A percentile compares a stretch with the other conserved stretches of the same genome.
Conservation (phyloP, 176 grass and related monocot species). For the Musa troglodytarum region DNA sequence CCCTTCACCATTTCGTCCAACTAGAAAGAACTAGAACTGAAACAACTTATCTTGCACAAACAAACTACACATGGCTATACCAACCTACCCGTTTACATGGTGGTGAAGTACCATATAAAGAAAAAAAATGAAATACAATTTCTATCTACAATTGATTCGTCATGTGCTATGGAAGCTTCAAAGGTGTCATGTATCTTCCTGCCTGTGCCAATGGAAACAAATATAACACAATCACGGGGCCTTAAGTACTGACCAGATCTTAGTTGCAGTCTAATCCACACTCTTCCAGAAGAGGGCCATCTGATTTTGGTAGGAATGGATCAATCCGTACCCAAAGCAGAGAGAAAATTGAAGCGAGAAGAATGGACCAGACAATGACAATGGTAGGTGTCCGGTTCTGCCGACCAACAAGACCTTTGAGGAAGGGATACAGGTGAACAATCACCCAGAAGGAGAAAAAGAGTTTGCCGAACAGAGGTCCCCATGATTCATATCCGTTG, state of each 20-base stretch:
- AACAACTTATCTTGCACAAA: not conserved
- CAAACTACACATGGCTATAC: conserved; percentile 2
- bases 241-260: not conserved
- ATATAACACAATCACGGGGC: no score
- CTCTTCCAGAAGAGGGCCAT: conserved; percentile 57
- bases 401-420: conserved; percentile 59
- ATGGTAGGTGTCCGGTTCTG: conserved; percentile 66
- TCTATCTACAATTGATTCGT: conserved; percentile 5
- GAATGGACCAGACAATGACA: conserved; percentile 69
- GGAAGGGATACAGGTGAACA: conserved; percentile 64
- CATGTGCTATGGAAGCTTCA: not conserved
- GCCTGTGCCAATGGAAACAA: not conserved
- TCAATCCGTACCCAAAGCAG: conserved; percentile 56
- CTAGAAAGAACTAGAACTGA: conserved; percentile 4
- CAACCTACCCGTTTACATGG: not conserved
- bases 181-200: not conserved
- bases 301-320: conserved; percentile 48
- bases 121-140: conserved; percentile 1
- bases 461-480: conserved; percentile 59
- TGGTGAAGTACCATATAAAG: not conserved
- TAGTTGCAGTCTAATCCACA: conserved; percentile 65
- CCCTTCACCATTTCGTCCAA: not conserved
- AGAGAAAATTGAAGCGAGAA: conserved; percentile 60
- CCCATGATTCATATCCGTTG: conserved; percentile 69
- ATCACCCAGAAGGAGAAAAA: conserved; percentile 83